Evolutionary conservation across 116 monocot species (phyloP).

Genomic region (Posidonia oceanica): DNA sequence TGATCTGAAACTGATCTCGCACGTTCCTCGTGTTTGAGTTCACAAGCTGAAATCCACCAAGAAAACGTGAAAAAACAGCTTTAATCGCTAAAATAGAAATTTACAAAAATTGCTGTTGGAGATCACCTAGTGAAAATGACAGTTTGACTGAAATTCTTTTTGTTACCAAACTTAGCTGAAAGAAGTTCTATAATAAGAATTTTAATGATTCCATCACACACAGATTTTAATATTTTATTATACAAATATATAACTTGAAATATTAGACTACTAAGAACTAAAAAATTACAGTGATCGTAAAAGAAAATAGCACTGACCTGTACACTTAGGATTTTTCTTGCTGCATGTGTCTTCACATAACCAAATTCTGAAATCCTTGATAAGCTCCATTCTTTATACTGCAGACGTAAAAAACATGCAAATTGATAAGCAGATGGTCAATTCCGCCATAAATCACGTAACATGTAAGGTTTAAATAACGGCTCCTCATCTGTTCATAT

Average conservation of each 20-base stretch:
- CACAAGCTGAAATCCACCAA: constrained; percentile 24
- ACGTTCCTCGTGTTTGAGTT: constrained; percentile 27
- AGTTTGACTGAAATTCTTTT: not conserved
- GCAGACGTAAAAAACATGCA: not conserved
- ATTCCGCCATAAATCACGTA: not conserved
- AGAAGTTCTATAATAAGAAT: too few species aligned
- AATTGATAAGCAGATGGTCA: not conserved
- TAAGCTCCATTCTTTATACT: constrained; percentile 53
- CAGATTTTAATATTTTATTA: too few species aligned
- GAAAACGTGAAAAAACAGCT: not conserved
- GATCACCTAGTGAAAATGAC: not conserved
- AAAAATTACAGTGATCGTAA: not conserved
- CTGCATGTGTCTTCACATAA: constrained; percentile 42
- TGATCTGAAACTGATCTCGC: constrained; percentile 26
- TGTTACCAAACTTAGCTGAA: too few species aligned
- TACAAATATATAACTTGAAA: too few species aligned
- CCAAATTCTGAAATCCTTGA: constrained; percentile 45
- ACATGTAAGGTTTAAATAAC: not conserved
- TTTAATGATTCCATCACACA: too few species aligned
- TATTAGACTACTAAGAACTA: not conserved
- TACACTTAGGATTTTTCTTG: constrained; percentile 24
- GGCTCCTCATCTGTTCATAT: not conserved
- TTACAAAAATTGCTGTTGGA: not conserved
- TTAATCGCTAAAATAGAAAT: not conserved
- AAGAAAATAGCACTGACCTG: constrained; percentile 24